Evolutionary conservation across 2,329 filamentous ascomycete species (phyloP), one percentile per base, ranked within the genome.

Genomic region (Epichloe elymi): DNA sequence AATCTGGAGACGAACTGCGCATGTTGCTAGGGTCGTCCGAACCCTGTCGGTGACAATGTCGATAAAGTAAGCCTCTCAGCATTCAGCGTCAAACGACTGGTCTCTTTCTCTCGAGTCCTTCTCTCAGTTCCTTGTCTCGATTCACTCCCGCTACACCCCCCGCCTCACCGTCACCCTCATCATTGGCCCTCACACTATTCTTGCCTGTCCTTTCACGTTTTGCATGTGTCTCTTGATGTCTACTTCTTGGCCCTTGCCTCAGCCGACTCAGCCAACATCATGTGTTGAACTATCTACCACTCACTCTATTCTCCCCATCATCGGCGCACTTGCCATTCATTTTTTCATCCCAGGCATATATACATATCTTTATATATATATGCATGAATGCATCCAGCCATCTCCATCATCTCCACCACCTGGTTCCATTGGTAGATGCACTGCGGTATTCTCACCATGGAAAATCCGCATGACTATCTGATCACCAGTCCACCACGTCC

Each of bases 61-160:
- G 64, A 74, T 76, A 73, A 76, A 76, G 73, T 76, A 70, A 71
- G 71, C 70, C 62, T 63, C 52, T 57, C 51, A 49, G 47, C 12
- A 36, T 19, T 49, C n/a, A 39, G 37, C 49, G 12, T 48, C 20
- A n/a, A 41, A 51, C 50, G 49, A 46, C 41, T 51, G 17, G 51
- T 52, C 35, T 54, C 30, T 41, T 49, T 42, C 40, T 38, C 36
- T 38, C 36, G n/a, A 15, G 36, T 15, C 36, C 43, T 53, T 52
- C 46, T 49, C 46, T 50, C 51, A 48, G 35, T 48, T 51, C 51
- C 17, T 42, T 51, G 49, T 40, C 49, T 44, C 50, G 41, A 48
- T 30, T 49, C 50, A 48, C 50, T 38, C 40, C 40, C 30, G 30
- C 14, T 19, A 51, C 43, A 46, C 36, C 7, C 23, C 37, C 20